Percentiles rank a stretch among this genome's conserved stretches.
phyloP scores from a whole-genome alignment of 345 rosid species.

The Salix suchowensis region DNA sequence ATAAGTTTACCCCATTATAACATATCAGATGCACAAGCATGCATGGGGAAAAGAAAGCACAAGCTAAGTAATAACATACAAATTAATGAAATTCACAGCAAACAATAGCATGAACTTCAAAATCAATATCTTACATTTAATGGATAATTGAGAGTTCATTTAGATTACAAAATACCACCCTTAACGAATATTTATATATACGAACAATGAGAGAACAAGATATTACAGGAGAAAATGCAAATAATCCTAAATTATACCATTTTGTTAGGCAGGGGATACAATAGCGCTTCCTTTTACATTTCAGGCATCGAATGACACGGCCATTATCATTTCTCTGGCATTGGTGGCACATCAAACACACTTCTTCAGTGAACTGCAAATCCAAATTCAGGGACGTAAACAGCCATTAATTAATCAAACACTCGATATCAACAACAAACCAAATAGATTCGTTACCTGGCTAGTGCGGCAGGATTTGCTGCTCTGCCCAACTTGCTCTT shows the following conservation, averaged over 20 bases:
- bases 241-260: conserved; percentile 33
- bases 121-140: too few relatives aligned
- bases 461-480: neutral
- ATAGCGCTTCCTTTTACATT: conserved; percentile 45
- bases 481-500: neutral
- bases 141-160: too few relatives aligned
- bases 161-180: too few relatives aligned
- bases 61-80: too few relatives aligned
- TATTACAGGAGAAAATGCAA: neutral
- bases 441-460: neutral
- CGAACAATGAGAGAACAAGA: neutral
- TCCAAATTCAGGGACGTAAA: neutral
- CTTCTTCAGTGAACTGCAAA: conserved; percentile 13
- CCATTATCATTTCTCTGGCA: conserved; percentile 57
- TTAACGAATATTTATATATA: neutral
- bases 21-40: too few relatives aligned
- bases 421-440: neutral
- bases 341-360: conserved; percentile 54
- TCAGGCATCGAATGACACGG: conserved; percentile 40
- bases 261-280: conserved; percentile 37
- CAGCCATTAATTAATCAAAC: neutral
- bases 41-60: too few relatives aligned
- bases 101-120: too few relatives aligned
- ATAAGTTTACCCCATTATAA: too few relatives aligned
- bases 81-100: too few relatives aligned